A percentile compares a stretch with the other conserved stretches of the same genome.
Conservation (phyloP, 2,329 filamentous ascomycete species). For the Fusarium sp. region DNA sequence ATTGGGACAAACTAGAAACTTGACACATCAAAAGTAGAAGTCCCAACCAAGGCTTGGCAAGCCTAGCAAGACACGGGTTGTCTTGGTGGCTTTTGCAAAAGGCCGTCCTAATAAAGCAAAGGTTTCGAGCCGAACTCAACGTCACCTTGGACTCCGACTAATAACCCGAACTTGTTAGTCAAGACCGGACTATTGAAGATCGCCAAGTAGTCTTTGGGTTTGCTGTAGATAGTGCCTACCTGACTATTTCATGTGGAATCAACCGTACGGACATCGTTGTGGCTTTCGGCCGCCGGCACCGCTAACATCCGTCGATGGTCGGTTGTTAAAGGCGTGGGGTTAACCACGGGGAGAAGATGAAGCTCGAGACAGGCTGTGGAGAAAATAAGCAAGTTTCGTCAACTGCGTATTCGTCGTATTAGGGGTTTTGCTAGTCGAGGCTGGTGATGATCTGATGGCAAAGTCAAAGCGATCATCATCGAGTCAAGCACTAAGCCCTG, state of each 20-base stretch:
- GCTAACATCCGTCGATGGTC: conserved; percentile 23
- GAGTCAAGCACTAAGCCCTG: neutral
- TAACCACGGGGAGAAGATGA: neutral
- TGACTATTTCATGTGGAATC: neutral
- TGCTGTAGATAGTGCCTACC: neutral
- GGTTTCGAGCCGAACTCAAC: conserved; percentile 4
- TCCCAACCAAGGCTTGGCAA: too few species aligned
- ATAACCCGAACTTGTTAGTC: conserved; percentile 10
- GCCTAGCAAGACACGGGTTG: neutral
- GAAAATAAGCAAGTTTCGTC: conserved; percentile 14
- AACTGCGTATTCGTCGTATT: conserved; percentile 3
- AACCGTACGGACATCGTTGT: conserved; percentile 2
- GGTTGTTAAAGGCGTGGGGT: conserved; percentile 4
- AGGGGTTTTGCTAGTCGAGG: neutral
- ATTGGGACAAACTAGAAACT: neutral
- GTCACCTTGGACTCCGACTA: neutral
- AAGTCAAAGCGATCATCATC: neutral
- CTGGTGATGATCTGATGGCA: neutral
- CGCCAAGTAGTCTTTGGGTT: neutral
- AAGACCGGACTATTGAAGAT: conserved; percentile 4
- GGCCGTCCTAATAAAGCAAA: neutral
- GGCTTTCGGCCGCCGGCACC: conserved; percentile 28
- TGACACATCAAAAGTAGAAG: too few species aligned
- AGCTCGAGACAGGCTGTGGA: conserved; percentile 1
- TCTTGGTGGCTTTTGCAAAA: neutral